phyloP scores from a whole-genome alignment of 2,329 filamentous ascomycete species.

The Colletotrichum sp. region DNA sequence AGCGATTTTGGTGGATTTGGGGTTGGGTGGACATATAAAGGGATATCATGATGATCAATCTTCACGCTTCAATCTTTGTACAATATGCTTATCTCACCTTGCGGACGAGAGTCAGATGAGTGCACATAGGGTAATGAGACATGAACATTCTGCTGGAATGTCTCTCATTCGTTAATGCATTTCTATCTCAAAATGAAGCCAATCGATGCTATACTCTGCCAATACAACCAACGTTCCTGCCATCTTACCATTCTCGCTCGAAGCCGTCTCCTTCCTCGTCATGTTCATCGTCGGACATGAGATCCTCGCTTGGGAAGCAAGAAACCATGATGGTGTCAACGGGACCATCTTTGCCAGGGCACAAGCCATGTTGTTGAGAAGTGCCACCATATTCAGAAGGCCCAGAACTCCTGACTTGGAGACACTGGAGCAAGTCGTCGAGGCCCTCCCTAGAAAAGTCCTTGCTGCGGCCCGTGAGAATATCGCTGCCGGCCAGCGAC shows the following conservation, averaged over 20 bases:
- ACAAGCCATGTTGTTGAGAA: neutral
- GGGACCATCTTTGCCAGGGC: neutral
- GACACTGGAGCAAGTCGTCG: neutral
- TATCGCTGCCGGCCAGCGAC: neutral
- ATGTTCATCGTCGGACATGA: neutral
- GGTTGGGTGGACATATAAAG: neutral
- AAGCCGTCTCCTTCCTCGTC: neutral
- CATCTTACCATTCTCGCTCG: neutral
- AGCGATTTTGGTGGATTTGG: neutral
- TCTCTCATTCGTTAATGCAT: neutral
- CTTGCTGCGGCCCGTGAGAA: neutral
- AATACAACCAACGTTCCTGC: neutral
- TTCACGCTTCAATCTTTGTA: neutral
- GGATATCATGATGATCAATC: neutral
- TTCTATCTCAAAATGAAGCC: neutral
- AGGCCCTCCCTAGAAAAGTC: neutral
- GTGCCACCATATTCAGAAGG: neutral
- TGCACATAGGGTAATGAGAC: neutral
- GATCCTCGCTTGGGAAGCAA: neutral
- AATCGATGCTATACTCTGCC: neutral
- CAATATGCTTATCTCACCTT: neutral
- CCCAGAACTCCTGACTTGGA: neutral
- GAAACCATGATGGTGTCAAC: neutral
- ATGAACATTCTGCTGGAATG: neutral
- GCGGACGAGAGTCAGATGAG: neutral